Percentiles rank a stretch among this genome's conserved stretches.
These are phyloP conservation scores for Colletotrichum shisoi DNA, from an alignment of 2,329 filamentous ascomycete species.

Conservation along the genomic window DNA sequence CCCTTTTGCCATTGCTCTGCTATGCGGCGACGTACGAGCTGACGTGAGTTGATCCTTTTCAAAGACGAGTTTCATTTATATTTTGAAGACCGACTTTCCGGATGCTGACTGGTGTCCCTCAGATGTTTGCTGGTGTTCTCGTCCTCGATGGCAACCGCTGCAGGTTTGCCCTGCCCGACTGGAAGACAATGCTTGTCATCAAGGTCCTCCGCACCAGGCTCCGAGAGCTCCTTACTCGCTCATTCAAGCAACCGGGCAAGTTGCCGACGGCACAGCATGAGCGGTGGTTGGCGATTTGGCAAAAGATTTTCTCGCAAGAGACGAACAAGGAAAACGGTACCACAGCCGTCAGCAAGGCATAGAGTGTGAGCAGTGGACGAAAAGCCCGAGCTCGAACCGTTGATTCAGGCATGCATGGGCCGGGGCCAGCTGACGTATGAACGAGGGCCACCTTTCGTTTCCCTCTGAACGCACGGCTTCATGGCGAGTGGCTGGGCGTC, in stretches of 20 bases:
- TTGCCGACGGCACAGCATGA: slow-evolving; percentile 71
- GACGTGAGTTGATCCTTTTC: slow-evolving; percentile 65
- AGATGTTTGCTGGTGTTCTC: slow-evolving; percentile 88
- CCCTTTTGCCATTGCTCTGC: slow-evolving; percentile 80
- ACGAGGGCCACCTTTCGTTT: neutral
- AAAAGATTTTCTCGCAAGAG: slow-evolving; percentile 71
- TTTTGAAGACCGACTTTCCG: neutral
- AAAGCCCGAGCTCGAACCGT: neutral
- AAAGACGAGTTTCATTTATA: neutral
- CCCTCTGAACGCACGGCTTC: neutral
- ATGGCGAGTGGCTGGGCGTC: neutral
- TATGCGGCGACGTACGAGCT: slow-evolving; percentile 88
- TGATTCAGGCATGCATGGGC: neutral
- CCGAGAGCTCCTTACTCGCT: slow-evolving; percentile 75
- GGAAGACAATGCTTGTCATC: slow-evolving; percentile 89
- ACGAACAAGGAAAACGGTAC: slow-evolving; percentile 48
- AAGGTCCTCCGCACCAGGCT: slow-evolving; percentile 79
- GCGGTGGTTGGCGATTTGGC: slow-evolving; percentile 78
- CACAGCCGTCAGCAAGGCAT: slow-evolving; percentile 45
- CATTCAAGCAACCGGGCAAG: slow-evolving; percentile 73
- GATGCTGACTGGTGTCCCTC: slow-evolving; percentile 24
- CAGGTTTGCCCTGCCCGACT: slow-evolving; percentile 82
- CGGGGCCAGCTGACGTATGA: neutral
- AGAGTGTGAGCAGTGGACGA: slow-evolving; percentile 2
- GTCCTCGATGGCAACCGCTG: slow-evolving; percentile 87